Percentiles rank a stretch among this genome's conserved stretches.
Conservation (phyloP, 371 early-diverging fungal species). For the Capillidium heterosporum region DNA sequence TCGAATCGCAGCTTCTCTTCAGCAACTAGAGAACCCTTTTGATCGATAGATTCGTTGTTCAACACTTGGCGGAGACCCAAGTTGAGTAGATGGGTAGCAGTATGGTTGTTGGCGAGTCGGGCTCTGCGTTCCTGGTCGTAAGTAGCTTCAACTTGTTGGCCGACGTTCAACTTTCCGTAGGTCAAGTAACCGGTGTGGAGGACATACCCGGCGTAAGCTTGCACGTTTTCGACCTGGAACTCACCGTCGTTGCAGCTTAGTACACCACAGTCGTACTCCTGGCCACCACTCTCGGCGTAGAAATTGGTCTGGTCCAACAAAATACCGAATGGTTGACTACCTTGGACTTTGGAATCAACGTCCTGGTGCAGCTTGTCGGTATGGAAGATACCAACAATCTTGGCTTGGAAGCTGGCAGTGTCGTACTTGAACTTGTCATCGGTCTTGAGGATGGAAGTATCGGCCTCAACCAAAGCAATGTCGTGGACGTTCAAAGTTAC, state of each 20-base stretch:
- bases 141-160: slow-evolving; percentile 48
- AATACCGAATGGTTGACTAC: slow-evolving; percentile 42
- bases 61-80: slow-evolving; percentile 76
- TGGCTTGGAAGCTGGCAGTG: slow-evolving; percentile 39
- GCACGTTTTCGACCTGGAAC: slow-evolving; percentile 88
- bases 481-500: slow-evolving; percentile 86
- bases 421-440: slow-evolving; percentile 82
- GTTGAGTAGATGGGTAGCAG: slow-evolving; percentile 96
- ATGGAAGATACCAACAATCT: slow-evolving; percentile 51
- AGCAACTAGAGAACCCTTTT: slow-evolving; percentile 96
- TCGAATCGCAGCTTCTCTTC: slow-evolving; percentile 96
- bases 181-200: slow-evolving; percentile 91
- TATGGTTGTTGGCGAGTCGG: slow-evolving; percentile 93
- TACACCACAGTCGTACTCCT: slow-evolving; percentile 93
- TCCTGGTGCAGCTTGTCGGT: slow-evolving; percentile 27
- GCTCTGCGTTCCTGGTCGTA: slow-evolving; percentile 82
- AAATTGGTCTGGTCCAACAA: slow-evolving; percentile 95
- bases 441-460: slow-evolving; percentile 53
- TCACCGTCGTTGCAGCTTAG: slow-evolving; percentile 62
- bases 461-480: slow-evolving; percentile 65
- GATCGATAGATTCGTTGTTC: slow-evolving; percentile 51
- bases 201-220: slow-evolving; percentile 90
- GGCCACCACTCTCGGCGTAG: slow-evolving; percentile 98
- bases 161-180: slow-evolving; percentile 58
- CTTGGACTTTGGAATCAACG: slow-evolving; percentile 16